phyloP scores from a whole-genome alignment of 306 rosid species.

The Fagus crenata region DNA sequence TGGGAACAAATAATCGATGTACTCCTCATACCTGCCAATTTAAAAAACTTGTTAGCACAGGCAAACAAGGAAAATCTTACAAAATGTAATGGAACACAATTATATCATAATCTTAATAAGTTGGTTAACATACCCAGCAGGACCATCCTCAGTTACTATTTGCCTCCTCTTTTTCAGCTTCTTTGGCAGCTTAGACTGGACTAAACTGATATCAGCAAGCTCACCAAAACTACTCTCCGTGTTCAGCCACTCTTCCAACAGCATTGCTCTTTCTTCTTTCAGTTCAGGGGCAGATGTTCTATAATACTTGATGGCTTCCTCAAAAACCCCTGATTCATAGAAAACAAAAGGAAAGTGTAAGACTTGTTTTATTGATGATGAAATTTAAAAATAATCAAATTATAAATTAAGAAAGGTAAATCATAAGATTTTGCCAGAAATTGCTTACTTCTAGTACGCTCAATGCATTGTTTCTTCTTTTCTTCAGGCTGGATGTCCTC shows the following conservation, averaged over 20 bases:
- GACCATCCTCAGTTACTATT: slow-evolving; percentile 69
- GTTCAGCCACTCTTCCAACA: slow-evolving; percentile 89
- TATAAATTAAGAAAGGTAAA: background rate
- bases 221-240: slow-evolving; percentile 72
- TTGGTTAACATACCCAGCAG: slow-evolving; percentile 61
- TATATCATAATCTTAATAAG: background rate
- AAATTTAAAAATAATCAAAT: slow-evolving; percentile 16
- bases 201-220: slow-evolving; percentile 72
- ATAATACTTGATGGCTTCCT: slow-evolving; percentile 70
- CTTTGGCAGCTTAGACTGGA: slow-evolving; percentile 85
- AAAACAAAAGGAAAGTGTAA: slow-evolving; percentile 1
- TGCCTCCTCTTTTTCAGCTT: slow-evolving; percentile 87
- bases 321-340: slow-evolving; percentile 70
- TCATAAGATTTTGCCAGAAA: slow-evolving; percentile 17
- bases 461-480: slow-evolving; percentile 60
- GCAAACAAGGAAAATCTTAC: slow-evolving; percentile 1
- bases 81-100: background rate
- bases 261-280: slow-evolving; percentile 94
- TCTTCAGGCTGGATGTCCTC: slow-evolving; percentile 33
- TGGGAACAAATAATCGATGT: slow-evolving; percentile 75
- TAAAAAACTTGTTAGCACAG: slow-evolving; percentile 30
- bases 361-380: background rate
- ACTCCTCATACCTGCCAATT: slow-evolving; percentile 74
- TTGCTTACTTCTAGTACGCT: slow-evolving; percentile 73
- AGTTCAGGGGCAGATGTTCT: slow-evolving; percentile 84